Evolutionary conservation across 805 yeast genomes (phyloP), one percentile per base, ranked within the genome.

Genomic region (Yarrowia sp.): DNA sequence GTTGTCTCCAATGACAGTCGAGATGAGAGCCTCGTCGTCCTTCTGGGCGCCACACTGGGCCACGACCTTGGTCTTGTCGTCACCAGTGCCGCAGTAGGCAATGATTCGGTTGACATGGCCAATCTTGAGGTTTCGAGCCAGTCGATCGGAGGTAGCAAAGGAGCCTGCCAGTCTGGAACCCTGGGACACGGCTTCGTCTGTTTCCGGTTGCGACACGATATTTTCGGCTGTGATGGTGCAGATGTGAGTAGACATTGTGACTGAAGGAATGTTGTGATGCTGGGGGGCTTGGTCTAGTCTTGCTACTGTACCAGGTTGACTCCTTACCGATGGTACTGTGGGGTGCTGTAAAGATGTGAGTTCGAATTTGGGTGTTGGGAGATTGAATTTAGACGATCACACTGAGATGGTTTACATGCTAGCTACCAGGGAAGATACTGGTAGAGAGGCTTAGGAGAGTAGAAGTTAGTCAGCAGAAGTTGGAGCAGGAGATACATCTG

Each of bases 81-180:
- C 61, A 19, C 46, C 38, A 16, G 38, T 16, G 16, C n/a, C 41
- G 14, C 49, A 58, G 40, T 21, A 43, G 6, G 51, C 63, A 19
- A 58, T 58, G 43, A 51, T 36, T 19, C 64, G 35, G 63, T 52
- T 33, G 38, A 52, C 63, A n/a, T 36, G 35, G 43, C 65, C 62
- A 24, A 62, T 38, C 17, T 24, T 44, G 54, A 36, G 65, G 65
- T 44, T 52, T 19, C 62, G 43, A 19, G 64, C 38, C 22, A 46
- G 61, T 1, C 56, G 66, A 19, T 46, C 52, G 19, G 41, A 36
- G 9, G 62, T 65, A 11, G 36, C 35, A 32, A 65, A 41, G 10
- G 62, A 40, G 43, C 44, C 51, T 14, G 62, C 52, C 36, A 48
- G 36, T 2, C 51, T 36, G 24, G 48, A n/a, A 12, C 52, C 54